Evolutionary conservation across 371 early-diverging fungal genomes (phyloP), one percentile per base, ranked within the genome.

Genomic region (Sporodiniella umbellata): DNA sequence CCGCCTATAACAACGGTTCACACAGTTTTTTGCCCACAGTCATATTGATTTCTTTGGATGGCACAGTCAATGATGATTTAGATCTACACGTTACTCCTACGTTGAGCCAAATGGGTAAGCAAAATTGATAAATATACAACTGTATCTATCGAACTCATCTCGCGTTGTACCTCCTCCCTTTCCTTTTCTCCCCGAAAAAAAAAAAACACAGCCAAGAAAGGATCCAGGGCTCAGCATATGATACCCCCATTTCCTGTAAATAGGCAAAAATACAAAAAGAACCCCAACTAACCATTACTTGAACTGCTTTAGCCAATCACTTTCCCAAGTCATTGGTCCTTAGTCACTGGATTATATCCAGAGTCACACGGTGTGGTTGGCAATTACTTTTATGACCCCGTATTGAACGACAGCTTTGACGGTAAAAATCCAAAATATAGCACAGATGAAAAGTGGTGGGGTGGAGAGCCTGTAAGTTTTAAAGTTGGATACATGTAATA

Each of bases 271-370:
- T 10, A n/a, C 23, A 15, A 17, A 10, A 22, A 19, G n/a, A 6
- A 35, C 35, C 14, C 15, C 11, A 47, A 17, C 8, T n/a, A n/a
- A n/a, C n/a, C n/a, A n/a, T n/a, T n/a, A n/a, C n/a, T n/a, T n/a
- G n/a, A n/a, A n/a, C 2, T 22, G 19, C 3, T 31, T 35, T 28
- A 81, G 82, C 71, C 80, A 24, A 74, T 90, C 44, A 98, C 98
- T 0, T 98, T 96, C 60, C 93, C 98, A 8, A 98, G 96, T 72
- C 97, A 98, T 61, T 96, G 92, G 71, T 78, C 93, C 2, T 64
- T 98, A 25, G 91, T 83, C 8, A 96, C 98, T 10, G 98, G 98
- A 2, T 68, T 96, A 40, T 92, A 87, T 53, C 96, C 97, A 0
- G 89, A 92, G 46, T 64, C 83, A 2, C 97, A 98, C 54, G 98